Percentiles rank a stretch among this genome's conserved stretches.
These are phyloP conservation scores for Letharia columbiana DNA, from an alignment of 495 filamentous ascomycete genomes.

Conservation along the genomic window DNA sequence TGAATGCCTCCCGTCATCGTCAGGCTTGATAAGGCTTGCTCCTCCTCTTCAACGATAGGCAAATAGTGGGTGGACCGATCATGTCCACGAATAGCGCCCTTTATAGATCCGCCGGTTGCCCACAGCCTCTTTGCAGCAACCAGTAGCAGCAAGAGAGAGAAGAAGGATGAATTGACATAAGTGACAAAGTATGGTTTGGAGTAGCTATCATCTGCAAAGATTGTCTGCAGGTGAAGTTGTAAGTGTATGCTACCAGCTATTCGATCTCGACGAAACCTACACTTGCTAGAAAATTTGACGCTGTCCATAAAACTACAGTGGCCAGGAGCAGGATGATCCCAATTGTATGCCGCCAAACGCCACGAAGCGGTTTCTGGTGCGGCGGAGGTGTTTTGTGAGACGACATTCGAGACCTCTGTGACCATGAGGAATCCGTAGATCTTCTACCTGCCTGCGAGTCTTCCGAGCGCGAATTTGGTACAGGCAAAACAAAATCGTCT, in stretches of 20 bases:
- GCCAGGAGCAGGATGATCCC: constrained; percentile 71
- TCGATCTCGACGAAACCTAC: constrained; percentile 39
- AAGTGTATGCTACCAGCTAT: constrained; percentile 8
- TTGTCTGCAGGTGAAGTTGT: constrained; percentile 40
- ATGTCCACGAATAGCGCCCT: constrained; percentile 6
- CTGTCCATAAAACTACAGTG: constrained; percentile 88
- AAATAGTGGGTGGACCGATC: constrained; percentile 16
- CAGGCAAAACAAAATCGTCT: constrained; percentile 15
- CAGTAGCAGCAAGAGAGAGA: constrained; percentile 73
- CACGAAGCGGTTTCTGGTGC: neutral
- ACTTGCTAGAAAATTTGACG: constrained; percentile 84
- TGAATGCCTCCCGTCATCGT: constrained; percentile 19
- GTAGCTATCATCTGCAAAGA: constrained; percentile 88
- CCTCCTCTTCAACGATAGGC: constrained; percentile 32
- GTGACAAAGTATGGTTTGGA: constrained; percentile 94
- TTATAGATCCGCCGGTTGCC: constrained; percentile 29
- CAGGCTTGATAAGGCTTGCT: constrained; percentile 22
- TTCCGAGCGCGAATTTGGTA: constrained; percentile 1
- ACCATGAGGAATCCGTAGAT: constrained; percentile 13
- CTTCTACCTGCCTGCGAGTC: constrained; percentile 2
- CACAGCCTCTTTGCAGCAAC: constrained; percentile 48
- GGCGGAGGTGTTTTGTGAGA: neutral
- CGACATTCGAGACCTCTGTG: neutral
- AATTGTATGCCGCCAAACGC: constrained; percentile 54
- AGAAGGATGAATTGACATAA: constrained; percentile 84